Base-by-base conservation (phyloP, 345 rosid genomes). In the Excoecaria agallocha region DNA sequence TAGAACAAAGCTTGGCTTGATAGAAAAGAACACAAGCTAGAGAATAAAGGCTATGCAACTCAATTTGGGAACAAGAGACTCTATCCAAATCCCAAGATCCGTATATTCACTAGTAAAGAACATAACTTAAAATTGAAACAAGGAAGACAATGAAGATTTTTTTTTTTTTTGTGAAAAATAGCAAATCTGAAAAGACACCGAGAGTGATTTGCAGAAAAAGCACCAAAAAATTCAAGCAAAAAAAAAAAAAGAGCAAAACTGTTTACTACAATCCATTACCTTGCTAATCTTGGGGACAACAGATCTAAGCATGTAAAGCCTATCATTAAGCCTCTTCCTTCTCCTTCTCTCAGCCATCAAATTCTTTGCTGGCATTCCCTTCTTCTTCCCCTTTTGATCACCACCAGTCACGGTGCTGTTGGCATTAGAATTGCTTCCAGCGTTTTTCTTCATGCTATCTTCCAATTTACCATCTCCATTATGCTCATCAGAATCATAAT, bases 261-360 rank as follows among this genome's bases (percentile, higher is more conserved):
- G 68, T 9, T 39, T 15, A 10, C n/a, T 30, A 19, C 51, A 20
- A 52, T 39, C 13, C 10, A 41, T 50, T 75, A 75, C 78, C 71
- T 75, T 75, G 71, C 78, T 75, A 50, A 75, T 75, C 78, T 75
- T 75, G 24, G 78, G 78, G 49, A 75, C 78, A 49, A 75, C 78
- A 59, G 78, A 75, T 69, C 78, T 59, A 60, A 75, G 78, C 78
- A 93, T 93, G 70, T 91, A 93, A 49, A 93, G 96, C 85, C 98
- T 90, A 73, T 93, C 98, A 74, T 93, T 93, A n/a, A 93, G 97
- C 88, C 90, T 93, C 96, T 91, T 93, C 86, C 98, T 86, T 50
- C 98, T 81, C 74, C 98, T 88, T 74, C 98, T 85, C 89, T 93
- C 98, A 19, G 98, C 98, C 98, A 93, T 93, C 78, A 93, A 87